phyloP scores from a whole-genome alignment of 306 rosid species.

The Ormosia emarginata region DNA sequence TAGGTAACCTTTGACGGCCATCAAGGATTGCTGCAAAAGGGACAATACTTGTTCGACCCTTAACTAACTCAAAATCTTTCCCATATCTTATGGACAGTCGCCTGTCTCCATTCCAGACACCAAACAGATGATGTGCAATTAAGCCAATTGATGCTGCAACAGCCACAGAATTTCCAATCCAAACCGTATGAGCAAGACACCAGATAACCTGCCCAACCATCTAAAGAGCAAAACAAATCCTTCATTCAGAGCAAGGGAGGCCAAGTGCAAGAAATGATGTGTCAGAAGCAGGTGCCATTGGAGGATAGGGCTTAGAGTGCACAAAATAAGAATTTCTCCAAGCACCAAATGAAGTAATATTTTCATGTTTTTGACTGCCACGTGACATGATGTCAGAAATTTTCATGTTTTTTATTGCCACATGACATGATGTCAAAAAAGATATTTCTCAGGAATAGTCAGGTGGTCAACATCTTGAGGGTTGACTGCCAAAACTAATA shows the following conservation, averaged over 20 bases:
- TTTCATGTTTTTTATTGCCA: too few species aligned
- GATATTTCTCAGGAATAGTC: neutral
- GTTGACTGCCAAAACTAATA: neutral
- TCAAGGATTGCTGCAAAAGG: conserved; percentile 92
- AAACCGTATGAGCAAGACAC: conserved; percentile 90
- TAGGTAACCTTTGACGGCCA: conserved; percentile 82
- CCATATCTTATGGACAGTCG: conserved; percentile 63
- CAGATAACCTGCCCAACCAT: conserved; percentile 94
- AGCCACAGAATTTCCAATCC: conserved; percentile 89
- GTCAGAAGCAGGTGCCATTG: neutral
- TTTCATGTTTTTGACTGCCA: neutral
- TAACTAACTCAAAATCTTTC: conserved; percentile 59
- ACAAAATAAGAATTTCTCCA: neutral
- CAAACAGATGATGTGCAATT: conserved; percentile 87
- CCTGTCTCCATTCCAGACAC: conserved; percentile 96
- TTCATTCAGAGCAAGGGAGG: neutral
- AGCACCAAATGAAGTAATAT: neutral
- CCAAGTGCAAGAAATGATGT: neutral
- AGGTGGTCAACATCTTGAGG: neutral
- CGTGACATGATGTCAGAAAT: neutral
- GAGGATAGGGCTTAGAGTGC: neutral
- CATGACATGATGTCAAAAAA: neutral
- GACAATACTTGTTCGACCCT: conserved; percentile 64
- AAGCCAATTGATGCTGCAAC: conserved; percentile 85
- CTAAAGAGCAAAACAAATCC: conserved; percentile 38